Percentiles rank a stretch among this genome's conserved stretches.
Conservation (phyloP, 78 protist species). For the Dictyostelium purpureum region DNA sequence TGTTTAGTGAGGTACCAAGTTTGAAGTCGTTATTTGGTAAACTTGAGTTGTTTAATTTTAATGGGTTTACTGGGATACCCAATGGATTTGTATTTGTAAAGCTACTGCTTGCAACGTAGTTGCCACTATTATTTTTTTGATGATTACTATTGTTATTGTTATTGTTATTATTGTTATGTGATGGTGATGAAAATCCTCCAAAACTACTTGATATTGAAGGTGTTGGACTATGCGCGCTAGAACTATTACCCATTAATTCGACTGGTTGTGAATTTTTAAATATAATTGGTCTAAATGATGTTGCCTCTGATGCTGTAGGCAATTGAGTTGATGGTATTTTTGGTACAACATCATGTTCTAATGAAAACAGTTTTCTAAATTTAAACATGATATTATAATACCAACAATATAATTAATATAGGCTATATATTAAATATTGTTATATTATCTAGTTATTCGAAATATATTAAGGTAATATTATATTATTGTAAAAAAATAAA, state of each 20-base stretch:
- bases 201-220: neutral
- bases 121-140: neutral
- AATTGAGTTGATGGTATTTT: slow-evolving; percentile 42
- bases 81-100: neutral
- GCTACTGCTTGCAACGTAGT: neutral
- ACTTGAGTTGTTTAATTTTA: neutral
- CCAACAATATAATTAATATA: neutral
- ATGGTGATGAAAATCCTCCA: neutral
- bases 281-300: neutral
- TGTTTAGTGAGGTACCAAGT: slow-evolving; percentile 7
- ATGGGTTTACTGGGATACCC: too few species aligned
- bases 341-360: slow-evolving; percentile 72
- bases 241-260: too few species aligned
- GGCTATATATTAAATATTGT: too few species aligned
- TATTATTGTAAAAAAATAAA: too few species aligned
- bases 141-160: neutral
- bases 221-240: neutral
- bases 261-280: too few species aligned
- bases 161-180: neutral
- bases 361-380: slow-evolving; percentile 49
- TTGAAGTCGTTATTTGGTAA: too few species aligned
- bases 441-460: too few species aligned
- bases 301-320: too few species aligned
- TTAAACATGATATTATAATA: slow-evolving; percentile 30
- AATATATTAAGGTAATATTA: too few species aligned